These are phyloP conservation scores for Acer negundo DNA, from an alignment of 345 rosid species.

Conservation along the genomic window DNA sequence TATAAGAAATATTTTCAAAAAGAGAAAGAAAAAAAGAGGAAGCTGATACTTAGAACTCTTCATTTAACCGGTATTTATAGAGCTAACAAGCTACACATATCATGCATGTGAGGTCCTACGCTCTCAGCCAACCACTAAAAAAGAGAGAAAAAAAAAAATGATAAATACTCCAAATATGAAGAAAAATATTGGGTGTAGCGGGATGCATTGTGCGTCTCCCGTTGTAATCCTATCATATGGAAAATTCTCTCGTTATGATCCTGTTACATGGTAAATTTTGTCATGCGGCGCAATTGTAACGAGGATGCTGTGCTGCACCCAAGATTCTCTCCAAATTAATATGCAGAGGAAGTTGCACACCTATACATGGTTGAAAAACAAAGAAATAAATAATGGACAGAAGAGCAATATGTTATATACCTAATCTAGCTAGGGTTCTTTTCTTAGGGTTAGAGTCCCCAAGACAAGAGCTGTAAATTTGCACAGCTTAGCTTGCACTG, in stretches of 20 bases:
- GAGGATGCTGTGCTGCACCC: too few relatives aligned
- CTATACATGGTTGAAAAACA: background rate
- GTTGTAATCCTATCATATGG: too few relatives aligned
- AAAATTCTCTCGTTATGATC: too few relatives aligned
- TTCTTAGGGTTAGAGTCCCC: background rate
- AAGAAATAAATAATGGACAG: background rate
- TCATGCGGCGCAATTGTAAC: too few relatives aligned
- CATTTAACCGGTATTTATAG: conserved; percentile 14
- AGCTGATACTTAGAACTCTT: background rate
- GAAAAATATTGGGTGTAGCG: too few relatives aligned
- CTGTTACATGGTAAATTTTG: too few relatives aligned
- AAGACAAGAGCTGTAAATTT: conserved; percentile 1
- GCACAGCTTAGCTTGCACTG: background rate
- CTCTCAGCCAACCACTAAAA: conserved; percentile 1
- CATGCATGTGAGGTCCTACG: conserved; percentile 26
- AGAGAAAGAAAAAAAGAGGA: background rate
- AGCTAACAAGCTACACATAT: background rate
- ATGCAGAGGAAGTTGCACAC: too few relatives aligned
- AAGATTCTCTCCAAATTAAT: too few relatives aligned
- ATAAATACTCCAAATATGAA: conserved; percentile 18
- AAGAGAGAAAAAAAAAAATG: background rate
- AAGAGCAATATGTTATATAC: background rate
- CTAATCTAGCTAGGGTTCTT: background rate
- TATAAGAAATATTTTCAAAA: background rate
- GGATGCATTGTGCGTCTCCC: too few relatives aligned